These are phyloP conservation scores for Herpetospermum pedunculosum DNA, from an alignment of 306 rosid genomes.

Conservation along the genomic window DNA sequence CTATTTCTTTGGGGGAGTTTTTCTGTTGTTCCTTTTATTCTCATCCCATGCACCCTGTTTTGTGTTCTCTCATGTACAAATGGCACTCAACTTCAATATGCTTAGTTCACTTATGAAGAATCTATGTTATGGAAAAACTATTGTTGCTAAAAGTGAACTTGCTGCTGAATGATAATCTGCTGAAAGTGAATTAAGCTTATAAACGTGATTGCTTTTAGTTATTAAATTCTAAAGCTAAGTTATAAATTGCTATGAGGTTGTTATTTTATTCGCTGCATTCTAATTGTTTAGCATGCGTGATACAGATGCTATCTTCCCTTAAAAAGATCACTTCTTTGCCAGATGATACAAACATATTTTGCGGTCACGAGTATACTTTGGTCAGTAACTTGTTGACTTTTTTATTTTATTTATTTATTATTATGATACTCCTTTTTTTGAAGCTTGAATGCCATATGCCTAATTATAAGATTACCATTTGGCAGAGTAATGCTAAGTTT, in stretches of 20 bases:
- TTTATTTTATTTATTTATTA: no score
- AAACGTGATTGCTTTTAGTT: background rate
- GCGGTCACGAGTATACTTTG: constrained; percentile 84
- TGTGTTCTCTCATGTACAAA: background rate
- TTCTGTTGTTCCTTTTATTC: background rate
- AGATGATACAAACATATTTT: constrained; percentile 65
- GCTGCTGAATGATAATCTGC: background rate
- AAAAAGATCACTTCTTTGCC: constrained; percentile 60
- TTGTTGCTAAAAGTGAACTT: background rate
- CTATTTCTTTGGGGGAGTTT: background rate
- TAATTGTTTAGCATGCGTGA: constrained; percentile 12
- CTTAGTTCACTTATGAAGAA: background rate
- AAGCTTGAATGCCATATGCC: background rate
- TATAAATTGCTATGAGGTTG: background rate
- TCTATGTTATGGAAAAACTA: background rate
- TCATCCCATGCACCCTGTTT: background rate
- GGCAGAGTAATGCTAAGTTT: constrained; percentile 78
- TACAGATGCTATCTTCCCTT: constrained; percentile 79
- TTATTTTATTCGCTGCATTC: background rate
- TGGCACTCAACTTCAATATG: background rate
- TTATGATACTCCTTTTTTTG: background rate
- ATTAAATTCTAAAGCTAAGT: background rate
- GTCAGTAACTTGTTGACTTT: constrained; percentile 26
- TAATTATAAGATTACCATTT: constrained; percentile 21
- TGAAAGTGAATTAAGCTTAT: background rate